Base-by-base conservation (phyloP, 768 basidiomycete genomes). In the Tulasnella sp. region DNA sequence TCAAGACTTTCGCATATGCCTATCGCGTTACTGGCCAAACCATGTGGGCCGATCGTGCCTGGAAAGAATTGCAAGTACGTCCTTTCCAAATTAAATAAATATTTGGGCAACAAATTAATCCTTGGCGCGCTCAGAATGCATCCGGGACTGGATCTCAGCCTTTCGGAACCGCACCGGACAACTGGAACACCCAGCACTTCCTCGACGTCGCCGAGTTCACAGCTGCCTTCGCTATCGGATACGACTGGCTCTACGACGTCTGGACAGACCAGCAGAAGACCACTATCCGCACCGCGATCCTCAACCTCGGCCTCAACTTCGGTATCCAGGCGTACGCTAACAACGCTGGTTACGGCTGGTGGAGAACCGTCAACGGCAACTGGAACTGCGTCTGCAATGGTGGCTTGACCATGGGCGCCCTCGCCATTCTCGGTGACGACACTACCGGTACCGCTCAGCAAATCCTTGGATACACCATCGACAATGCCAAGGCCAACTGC, bases 341-440 rank as follows among this genome's bases (percentile, higher is more conserved):
- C 69, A 77, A 82, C 59, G 74, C 78, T 35, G 74, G 16, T 70
- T 84, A 82, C 67, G 89, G 89, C 64, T 97, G 95, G 95, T 97
- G 95, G 95, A 77, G 40, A 52, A 84, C 82, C 74, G 86, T 86
- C 62, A 84, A 84, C 74, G 96, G 96, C 22, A 99, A 98, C 84
- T 99, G 97, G 97, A 99, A 99, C 80, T 98, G 96, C 79, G 82
- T 83, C 44, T 94, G 90, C 83, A 98, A 98, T 79, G 86, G 87
- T 63, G 97, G 97, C 72, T 82, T 98, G 74, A 94, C 91, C 22
- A 79, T 98, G 78, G 97, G 86, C 62, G 87, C 97, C 0, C 88
- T 99, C 72, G 95, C 97, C 39, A 94, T 99, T 77, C 82, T 94
- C 16, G 89, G 85, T 37, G 92, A 95, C 75, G 90, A 96, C 76